Evolutionary conservation across 345 rosid genomes (phyloP), one percentile per base, ranked within the genome.

Genomic region (Carallia pectinifolia): DNA sequence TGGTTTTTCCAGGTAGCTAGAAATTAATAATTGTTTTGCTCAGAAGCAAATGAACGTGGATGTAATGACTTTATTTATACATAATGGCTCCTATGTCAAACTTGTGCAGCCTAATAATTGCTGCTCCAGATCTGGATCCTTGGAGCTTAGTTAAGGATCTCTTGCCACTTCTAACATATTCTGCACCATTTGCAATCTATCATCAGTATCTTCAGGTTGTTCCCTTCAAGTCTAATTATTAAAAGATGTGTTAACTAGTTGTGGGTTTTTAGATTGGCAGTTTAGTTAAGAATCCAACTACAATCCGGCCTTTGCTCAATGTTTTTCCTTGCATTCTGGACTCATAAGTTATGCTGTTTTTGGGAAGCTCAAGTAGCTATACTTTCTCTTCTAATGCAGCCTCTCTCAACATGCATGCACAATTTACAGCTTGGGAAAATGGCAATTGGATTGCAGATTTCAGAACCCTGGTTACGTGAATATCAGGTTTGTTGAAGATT

Each of bases 391-490:
- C 54, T 4, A 70, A 54, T 64, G 78, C 86, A 90, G 97, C 97
- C 97, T 30, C 85, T 93, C 53, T 86, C 93, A 13, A 84, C 81
- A 48, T 95, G 97, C 82, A 95, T 95, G 99, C 92, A 89, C 83
- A 84, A 87, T 53, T 82, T 95, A 69, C 99, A 89, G 83, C 75
- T 74, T 38, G 86, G 73, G 63, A 95, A 90, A 77, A 82, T 90
- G 98, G 96, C 97, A 12, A 87, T 92, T 33, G 87, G 87, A 36
- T 71, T 90, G 76, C 97, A 95, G 74, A 86, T 95, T 74, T 85
- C 98, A 44, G 99, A 95, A 86, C 94, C 98, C 34, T 95, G 97
- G 98, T 77, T 95, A 68, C 97, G 96, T 2, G 98, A 95, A 79
- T 90, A 88, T 82, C 96, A 90, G 93, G 97, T 91, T 8, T n/a